phyloP scores from a whole-genome alignment of 2,329 filamentous ascomycete species.

The Hypoxylon sp. region DNA sequence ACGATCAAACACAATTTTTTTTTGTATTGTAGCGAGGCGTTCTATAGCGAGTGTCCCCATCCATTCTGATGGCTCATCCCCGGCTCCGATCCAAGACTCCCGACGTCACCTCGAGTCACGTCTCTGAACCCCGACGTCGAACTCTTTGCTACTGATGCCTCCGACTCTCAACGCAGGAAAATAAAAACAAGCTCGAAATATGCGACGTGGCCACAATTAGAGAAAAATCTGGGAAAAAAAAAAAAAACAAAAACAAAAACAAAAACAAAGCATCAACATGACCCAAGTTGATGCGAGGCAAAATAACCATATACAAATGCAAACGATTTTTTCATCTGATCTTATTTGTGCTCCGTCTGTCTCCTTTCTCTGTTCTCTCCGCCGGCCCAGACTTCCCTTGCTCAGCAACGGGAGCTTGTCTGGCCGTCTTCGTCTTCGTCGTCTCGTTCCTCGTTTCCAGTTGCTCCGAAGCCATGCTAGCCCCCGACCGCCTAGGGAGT shows the following conservation, averaged over 20 bases:
- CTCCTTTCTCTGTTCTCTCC: slow-evolving; percentile 31
- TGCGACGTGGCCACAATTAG: slow-evolving; percentile 1
- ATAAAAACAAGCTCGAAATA: slow-evolving; percentile 12
- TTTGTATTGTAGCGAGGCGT: slow-evolving; percentile 41
- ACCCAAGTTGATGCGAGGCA: slow-evolving; percentile 8
- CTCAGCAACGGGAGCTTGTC: slow-evolving; percentile 34
- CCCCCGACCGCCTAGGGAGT: slow-evolving; percentile 24
- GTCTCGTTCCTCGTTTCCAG: slow-evolving; percentile 46
- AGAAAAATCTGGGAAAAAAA: slow-evolving; percentile 27
- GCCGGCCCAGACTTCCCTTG: slow-evolving; percentile 31
- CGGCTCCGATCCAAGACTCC: slow-evolving; percentile 15
- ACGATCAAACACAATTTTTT: slow-evolving; percentile 43
- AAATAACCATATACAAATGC: slow-evolving; percentile 36
- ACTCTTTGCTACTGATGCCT: slow-evolving; percentile 14
- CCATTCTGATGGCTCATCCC: slow-evolving; percentile 18
- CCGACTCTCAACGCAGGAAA: slow-evolving; percentile 11
- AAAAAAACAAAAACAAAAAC: too few species aligned
- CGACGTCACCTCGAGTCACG: not conserved
- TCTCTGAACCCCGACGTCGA: slow-evolving; percentile 6
- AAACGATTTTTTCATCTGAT: slow-evolving; percentile 33
- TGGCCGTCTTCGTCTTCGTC: slow-evolving; percentile 41
- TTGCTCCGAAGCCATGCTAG: slow-evolving; percentile 37
- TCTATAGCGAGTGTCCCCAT: slow-evolving; percentile 37
- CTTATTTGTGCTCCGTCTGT: slow-evolving; percentile 26
- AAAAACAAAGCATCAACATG: too few species aligned